Evolutionary conservation across 2,329 filamentous ascomycete genomes (phyloP).

Genomic region (Fusarium domesticum): DNA sequence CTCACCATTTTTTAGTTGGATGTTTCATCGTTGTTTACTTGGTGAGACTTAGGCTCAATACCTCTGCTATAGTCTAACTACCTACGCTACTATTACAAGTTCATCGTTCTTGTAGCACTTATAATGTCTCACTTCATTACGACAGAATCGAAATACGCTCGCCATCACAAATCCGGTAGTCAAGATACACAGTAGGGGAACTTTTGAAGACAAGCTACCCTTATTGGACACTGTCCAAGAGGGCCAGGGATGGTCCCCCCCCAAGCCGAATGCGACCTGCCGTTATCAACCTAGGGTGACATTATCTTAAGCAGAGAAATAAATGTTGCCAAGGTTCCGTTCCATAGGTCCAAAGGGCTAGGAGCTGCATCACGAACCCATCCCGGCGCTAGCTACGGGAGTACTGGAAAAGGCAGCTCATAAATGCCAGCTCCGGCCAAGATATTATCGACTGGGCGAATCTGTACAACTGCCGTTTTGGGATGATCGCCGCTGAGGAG

Average conservation of each 20-base stretch:
- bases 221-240: neutral
- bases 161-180: too few relatives aligned
- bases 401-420: constrained; percentile 28
- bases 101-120: too few relatives aligned
- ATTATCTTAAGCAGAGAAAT: constrained; percentile 2
- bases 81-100: too few relatives aligned
- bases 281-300: constrained; percentile 25
- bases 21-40: too few relatives aligned
- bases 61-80: too few relatives aligned
- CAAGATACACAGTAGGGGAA: neutral
- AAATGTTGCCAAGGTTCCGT: constrained; percentile 24
- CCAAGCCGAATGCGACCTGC: constrained; percentile 20
- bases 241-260: too few relatives aligned
- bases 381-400: constrained; percentile 20
- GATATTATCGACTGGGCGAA: constrained; percentile 13
- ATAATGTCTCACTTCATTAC: too few relatives aligned
- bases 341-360: constrained; percentile 13
- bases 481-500: constrained; percentile 12
- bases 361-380: neutral
- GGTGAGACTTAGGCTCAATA: too few relatives aligned
- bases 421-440: constrained; percentile 18
- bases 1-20: too few relatives aligned
- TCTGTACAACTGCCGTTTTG: constrained; percentile 26
- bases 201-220: neutral
- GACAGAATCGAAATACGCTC: too few relatives aligned